Percentiles rank a stretch among this genome's conserved stretches.
Evolutionary conservation across 2,329 filamentous ascomycete species (phyloP).

Genomic region (Colletotrichum acutatum): DNA sequence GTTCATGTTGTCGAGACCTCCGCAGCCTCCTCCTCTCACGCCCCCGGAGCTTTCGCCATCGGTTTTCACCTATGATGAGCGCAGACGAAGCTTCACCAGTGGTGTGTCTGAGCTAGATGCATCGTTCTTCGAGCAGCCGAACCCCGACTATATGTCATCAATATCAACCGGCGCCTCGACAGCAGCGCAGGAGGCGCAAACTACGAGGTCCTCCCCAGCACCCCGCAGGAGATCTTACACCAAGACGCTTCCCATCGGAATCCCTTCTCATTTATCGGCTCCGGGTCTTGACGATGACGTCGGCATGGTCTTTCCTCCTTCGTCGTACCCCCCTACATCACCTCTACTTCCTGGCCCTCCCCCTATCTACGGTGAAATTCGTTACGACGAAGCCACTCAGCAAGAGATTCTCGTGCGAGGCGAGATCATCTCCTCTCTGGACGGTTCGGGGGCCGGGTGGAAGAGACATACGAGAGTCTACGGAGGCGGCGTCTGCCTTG

Average conservation of each 20-base stretch:
- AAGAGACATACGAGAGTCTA: conserved; percentile 69
- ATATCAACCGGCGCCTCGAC: conserved; percentile 41
- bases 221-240: conserved; percentile 56
- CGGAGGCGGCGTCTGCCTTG: conserved; percentile 67
- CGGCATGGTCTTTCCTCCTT: conserved; percentile 52
- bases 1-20: conserved; percentile 48
- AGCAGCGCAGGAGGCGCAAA: conserved; percentile 37
- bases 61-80: conserved; percentile 56
- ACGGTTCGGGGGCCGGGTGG: conserved; percentile 62
- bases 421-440: conserved; percentile 61
- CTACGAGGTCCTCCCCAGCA: conserved; percentile 43
- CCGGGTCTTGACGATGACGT: conserved; percentile 35
- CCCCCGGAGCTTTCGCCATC: conserved; percentile 56
- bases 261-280: conserved; percentile 39
- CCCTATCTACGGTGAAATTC: conserved; percentile 43
- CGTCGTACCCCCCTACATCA: conserved; percentile 61
- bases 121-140: conserved; percentile 60
- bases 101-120: conserved; percentile 49
- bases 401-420: conserved; percentile 58
- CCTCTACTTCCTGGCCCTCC: conserved; percentile 61
- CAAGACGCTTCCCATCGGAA: conserved; percentile 50
- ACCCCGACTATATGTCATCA: conserved; percentile 59
- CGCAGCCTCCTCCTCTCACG: conserved; percentile 61
- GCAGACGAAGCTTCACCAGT: conserved; percentile 45
- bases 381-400: conserved; percentile 41